These are phyloP conservation scores for Tolypocladium amazonense DNA, from an alignment of 2,329 filamentous ascomycete species.

Conservation along the genomic window DNA sequence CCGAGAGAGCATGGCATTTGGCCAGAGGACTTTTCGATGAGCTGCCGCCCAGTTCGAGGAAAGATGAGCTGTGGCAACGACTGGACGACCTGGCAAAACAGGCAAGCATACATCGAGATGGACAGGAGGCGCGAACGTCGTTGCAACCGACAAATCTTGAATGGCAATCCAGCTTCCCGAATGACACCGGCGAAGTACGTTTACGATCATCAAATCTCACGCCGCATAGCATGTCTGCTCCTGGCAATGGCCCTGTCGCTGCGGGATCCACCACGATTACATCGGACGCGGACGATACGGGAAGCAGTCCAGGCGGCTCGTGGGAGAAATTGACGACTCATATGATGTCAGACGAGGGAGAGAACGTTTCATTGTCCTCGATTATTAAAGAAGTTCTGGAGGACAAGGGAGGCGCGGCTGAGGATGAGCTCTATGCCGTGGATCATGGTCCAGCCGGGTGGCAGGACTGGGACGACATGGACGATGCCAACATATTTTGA, in stretches of 20 bases:
- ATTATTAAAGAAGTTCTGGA: not conserved
- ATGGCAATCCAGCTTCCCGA: not conserved
- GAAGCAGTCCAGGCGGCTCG: not conserved
- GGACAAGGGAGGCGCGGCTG: not conserved
- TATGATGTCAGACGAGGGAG: not conserved
- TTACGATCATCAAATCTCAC: not conserved
- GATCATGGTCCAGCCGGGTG: not conserved
- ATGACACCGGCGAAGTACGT: not conserved
- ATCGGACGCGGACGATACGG: not conserved
- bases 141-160: not conserved
- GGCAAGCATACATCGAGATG: not conserved
- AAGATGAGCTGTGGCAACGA: slow-evolving; percentile 7
- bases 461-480: not conserved
- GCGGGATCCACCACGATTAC: not conserved
- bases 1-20: slow-evolving; percentile 12
- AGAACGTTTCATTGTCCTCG: not conserved
- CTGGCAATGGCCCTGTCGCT: not conserved
- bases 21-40: slow-evolving; percentile 3
- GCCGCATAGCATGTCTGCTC: not conserved
- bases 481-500: not conserved
- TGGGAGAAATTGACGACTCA: not conserved
- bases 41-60: slow-evolving; percentile 3
- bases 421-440: not conserved
- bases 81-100: slow-evolving; percentile 4
- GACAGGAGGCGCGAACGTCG: not conserved